Evolutionary conservation across 2,329 filamentous ascomycete genomes (phyloP).

Genomic region (Intubia oerlemansii): DNA sequence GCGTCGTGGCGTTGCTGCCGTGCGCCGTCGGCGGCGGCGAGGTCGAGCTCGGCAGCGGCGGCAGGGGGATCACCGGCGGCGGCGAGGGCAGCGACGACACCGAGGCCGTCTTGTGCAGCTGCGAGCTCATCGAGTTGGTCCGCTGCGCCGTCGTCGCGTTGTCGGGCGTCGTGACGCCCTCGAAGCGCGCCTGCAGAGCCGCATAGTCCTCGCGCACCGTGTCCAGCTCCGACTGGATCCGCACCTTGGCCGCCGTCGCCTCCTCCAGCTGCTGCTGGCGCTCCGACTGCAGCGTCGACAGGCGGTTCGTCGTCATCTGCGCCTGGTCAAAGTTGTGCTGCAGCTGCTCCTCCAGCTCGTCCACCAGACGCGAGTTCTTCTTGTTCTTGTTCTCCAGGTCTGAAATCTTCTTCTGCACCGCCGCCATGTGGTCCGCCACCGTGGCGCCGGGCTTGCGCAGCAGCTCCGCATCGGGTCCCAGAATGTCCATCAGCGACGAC

Average conservation of each 20-base stretch:
- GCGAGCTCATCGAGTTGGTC: conserved; percentile 39
- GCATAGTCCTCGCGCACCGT: conserved; percentile 47
- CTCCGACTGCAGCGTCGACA: conserved; percentile 63
- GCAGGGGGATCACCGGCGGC: conserved; percentile 86
- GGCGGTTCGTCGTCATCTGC: conserved; percentile 61
- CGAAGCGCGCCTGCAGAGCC: conserved; percentile 50
- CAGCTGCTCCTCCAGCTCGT: conserved; percentile 92
- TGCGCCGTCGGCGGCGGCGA: conserved; percentile 22
- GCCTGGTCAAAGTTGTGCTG: conserved; percentile 90
- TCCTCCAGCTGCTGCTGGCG: conserved; percentile 60
- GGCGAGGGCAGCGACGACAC: conserved; percentile 76
- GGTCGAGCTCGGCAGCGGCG: conserved; percentile 52
- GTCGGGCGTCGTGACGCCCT: conserved; percentile 20
- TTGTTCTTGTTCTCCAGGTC: conserved; percentile 51
- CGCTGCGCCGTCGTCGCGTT: conserved; percentile 15
- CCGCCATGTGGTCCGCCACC: conserved; percentile 32
- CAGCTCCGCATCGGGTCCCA: conserved; percentile 26
- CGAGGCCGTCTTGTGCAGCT: conserved; percentile 67
- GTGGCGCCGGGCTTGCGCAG: conserved; percentile 22
- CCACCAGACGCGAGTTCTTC: conserved; percentile 79
- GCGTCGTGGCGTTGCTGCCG: not conserved
- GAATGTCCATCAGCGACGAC: conserved; percentile 27
- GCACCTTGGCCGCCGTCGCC: conserved; percentile 40
- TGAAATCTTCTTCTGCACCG: conserved; percentile 42
- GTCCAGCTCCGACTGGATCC: conserved; percentile 49